Conservation (phyloP, 768 basidiomycete species). For the Pholiota conissans region DNA sequence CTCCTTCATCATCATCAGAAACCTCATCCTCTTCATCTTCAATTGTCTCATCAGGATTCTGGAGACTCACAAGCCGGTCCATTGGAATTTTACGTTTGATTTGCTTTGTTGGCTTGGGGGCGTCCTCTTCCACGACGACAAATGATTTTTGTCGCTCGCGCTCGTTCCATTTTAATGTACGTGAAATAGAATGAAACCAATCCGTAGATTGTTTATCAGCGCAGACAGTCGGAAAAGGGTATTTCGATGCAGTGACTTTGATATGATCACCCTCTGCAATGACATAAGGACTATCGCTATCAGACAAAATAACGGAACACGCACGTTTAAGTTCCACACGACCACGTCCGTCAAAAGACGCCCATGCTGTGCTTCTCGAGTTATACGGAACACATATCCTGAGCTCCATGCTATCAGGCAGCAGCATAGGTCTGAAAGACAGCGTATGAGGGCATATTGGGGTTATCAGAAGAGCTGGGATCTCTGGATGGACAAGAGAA, state of each 20-base stretch:
- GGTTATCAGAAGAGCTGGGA: conserved; percentile 93
- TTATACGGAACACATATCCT: conserved; percentile 99
- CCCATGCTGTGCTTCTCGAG: conserved; percentile 98
- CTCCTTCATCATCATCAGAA: conserved; percentile 50
- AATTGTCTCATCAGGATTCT: too few species aligned
- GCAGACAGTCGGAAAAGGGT: conserved; percentile 98
- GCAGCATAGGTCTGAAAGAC: conserved; percentile 97
- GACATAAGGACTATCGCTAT: conserved; percentile 10
- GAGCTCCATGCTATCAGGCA: conserved; percentile 98
- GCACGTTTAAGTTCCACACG: conserved; percentile 93
- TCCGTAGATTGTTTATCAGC: conserved; percentile 97
- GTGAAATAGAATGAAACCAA: conserved; percentile 97
- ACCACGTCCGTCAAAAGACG: conserved; percentile 96
- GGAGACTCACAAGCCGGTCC: background rate
- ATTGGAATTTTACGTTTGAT: conserved; percentile 8
- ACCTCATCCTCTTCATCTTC: conserved; percentile 54
- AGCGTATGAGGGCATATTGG: conserved; percentile 98
- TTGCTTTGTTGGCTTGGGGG: conserved; percentile 34
- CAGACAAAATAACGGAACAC: conserved; percentile 24
- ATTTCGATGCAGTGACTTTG: conserved; percentile 95
- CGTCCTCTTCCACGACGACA: conserved; percentile 93
- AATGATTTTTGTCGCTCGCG: conserved; percentile 98
- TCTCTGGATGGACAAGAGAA: conserved; percentile 96
- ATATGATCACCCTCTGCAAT: conserved; percentile 95
- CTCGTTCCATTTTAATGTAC: conserved; percentile 99